Conservation (phyloP, 2,329 filamentous ascomycete genomes). For the Arthrobotrys iridis region DNA sequence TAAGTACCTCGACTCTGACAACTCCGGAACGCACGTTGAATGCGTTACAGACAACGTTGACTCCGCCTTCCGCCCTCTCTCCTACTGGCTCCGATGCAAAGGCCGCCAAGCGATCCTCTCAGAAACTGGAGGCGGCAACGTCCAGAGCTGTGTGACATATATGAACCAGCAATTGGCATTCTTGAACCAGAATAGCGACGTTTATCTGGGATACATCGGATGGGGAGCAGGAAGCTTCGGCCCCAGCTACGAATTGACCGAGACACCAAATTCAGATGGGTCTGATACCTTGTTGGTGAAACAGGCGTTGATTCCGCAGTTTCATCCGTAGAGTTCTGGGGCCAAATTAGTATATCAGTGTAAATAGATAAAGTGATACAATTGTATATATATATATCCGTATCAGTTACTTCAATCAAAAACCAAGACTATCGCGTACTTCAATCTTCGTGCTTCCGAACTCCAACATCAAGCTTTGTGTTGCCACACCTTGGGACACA, state of each 20-base stretch:
- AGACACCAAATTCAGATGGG: slow-evolving; percentile 26
- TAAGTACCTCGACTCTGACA: slow-evolving; percentile 71
- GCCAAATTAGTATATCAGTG: background rate
- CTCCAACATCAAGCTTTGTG: no score
- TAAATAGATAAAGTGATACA: background rate
- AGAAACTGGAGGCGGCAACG: slow-evolving; percentile 62
- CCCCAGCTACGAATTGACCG: slow-evolving; percentile 19
- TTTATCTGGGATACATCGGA: slow-evolving; percentile 58
- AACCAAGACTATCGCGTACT: no score
- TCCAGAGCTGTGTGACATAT: slow-evolving; percentile 59
- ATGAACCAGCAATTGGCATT: slow-evolving; percentile 59
- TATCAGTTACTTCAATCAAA: background rate
- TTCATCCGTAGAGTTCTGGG: slow-evolving; percentile 17
- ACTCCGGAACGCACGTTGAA: slow-evolving; percentile 66
- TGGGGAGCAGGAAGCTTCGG: slow-evolving; percentile 58
- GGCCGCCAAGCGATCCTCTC: slow-evolving; percentile 60
- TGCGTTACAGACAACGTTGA: slow-evolving; percentile 65
- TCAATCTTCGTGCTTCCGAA: no score
- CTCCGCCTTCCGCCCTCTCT: slow-evolving; percentile 60
- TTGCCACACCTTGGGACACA: background rate
- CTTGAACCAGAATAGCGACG: slow-evolving; percentile 59
- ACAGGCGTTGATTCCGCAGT: slow-evolving; percentile 33
- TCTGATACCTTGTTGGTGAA: slow-evolving; percentile 28
- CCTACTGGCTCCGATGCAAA: slow-evolving; percentile 60
- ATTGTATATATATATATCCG: no score